phyloP scores from a whole-genome alignment of 2,329 filamentous ascomycete genomes.

The Aspergillus fumigatiaffinis region DNA sequence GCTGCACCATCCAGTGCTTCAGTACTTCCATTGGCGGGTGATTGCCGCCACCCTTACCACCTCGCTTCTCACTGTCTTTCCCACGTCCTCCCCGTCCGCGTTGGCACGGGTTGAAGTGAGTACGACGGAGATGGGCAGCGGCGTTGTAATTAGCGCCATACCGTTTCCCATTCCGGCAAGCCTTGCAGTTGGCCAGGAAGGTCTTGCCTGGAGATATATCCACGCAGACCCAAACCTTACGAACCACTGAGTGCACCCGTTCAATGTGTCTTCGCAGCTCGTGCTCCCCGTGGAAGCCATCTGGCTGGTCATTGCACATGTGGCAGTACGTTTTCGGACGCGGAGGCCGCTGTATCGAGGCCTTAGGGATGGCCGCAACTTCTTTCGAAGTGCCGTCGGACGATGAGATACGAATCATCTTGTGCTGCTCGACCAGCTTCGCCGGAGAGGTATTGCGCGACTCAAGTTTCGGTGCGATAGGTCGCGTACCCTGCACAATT shows the following conservation, averaged over 20 bases:
- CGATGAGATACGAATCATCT: conserved; percentile 50
- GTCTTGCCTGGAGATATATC: conserved; percentile 57
- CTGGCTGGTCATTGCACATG: conserved; percentile 66
- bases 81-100: conserved; percentile 51
- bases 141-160: conserved; percentile 96
- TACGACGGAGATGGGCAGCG: conserved; percentile 80
- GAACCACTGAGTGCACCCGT: conserved; percentile 60
- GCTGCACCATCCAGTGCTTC: conserved; percentile 59
- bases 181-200: conserved; percentile 77
- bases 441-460: conserved; percentile 27
- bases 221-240: conserved; percentile 61
- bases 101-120: conserved; percentile 75
- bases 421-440: conserved; percentile 37
- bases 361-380: conserved; percentile 53
- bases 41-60: conserved; percentile 61
- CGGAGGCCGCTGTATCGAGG: conserved; percentile 60
- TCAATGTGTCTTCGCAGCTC: conserved; percentile 68
- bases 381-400: conserved; percentile 53
- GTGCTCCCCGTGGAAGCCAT: conserved; percentile 82
- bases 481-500: conserved; percentile 45
- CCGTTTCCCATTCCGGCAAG: conserved; percentile 69
- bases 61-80: conserved; percentile 57
- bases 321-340: conserved; percentile 69
- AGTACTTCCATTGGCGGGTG: conserved; percentile 58
- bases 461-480: conserved; percentile 48